Evolutionary conservation across 1,139 yeast genomes (phyloP).

Genomic region (Saccharomyces hybrid): DNA sequence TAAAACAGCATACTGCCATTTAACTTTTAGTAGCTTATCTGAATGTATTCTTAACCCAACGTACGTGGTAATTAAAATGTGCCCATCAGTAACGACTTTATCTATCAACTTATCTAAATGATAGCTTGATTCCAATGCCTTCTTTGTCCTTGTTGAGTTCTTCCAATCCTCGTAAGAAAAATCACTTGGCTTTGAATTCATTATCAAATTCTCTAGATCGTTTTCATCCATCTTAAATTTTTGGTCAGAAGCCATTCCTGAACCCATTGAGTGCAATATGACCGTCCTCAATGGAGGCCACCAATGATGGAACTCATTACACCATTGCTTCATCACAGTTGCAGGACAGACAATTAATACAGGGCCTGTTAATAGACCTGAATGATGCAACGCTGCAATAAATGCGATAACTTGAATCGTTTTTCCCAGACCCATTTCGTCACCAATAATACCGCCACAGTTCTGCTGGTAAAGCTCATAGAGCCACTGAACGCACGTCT

Average conservation of each 20-base stretch:
- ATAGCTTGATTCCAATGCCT: conserved; percentile 23
- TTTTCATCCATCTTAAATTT: conserved; percentile 39
- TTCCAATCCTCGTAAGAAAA: conserved; percentile 33
- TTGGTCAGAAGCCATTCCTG: conserved; percentile 58
- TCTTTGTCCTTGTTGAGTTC: conserved; percentile 22
- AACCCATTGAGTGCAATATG: conserved; percentile 85
- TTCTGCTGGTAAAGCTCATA: conserved; percentile 78
- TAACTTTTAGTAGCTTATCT: conserved; percentile 52
- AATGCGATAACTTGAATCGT: conserved; percentile 89
- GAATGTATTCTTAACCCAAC: conserved; percentile 82
- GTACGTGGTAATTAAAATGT: conserved; percentile 83
- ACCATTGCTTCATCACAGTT: conserved; percentile 94
- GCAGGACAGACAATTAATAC: conserved; percentile 91
- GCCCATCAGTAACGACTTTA: conserved; percentile 46
- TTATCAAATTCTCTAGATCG: conserved; percentile 35
- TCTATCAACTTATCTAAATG: conserved; percentile 29
- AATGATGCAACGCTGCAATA: conserved; percentile 82
- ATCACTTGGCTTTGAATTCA: conserved; percentile 41
- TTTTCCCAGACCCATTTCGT: conserved; percentile 97
- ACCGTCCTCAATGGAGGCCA: conserved; percentile 93
- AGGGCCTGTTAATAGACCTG: conserved; percentile 67
- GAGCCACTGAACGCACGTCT: conserved; percentile 79
- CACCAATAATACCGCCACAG: conserved; percentile 93
- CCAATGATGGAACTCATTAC: conserved; percentile 90
- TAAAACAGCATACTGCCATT: conserved; percentile 86